These are phyloP conservation scores for Fusarium equiseti DNA, from an alignment of 2,329 filamentous ascomycete genomes.

Conservation along the genomic window DNA sequence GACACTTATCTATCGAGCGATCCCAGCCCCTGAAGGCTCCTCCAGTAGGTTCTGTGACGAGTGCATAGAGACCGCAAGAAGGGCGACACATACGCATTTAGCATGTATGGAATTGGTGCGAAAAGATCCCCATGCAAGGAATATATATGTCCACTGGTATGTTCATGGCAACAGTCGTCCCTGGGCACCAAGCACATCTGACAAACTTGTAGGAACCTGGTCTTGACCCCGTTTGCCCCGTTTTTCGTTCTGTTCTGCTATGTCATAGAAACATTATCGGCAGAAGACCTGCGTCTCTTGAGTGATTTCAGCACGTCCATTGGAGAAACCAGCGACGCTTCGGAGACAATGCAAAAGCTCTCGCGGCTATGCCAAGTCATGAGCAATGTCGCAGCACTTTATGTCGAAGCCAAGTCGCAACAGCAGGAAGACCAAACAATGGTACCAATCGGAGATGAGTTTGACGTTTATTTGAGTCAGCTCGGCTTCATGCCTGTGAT, in stretches of 20 bases:
- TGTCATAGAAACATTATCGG: conserved; percentile 65
- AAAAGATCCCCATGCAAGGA: conserved; percentile 56
- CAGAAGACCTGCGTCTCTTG: conserved; percentile 66
- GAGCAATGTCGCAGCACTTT: conserved; percentile 70
- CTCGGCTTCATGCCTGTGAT: conserved; percentile 68
- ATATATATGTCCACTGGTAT: conserved; percentile 66
- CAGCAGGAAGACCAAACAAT: conserved; percentile 61
- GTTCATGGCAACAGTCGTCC: conserved; percentile 26
- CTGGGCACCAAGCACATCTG: neutral
- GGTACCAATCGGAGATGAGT: conserved; percentile 67
- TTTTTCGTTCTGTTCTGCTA: conserved; percentile 71
- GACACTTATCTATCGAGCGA: conserved; percentile 65
- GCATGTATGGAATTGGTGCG: conserved; percentile 60
- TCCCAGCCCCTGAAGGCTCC: conserved; percentile 59
- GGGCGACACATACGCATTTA: conserved; percentile 60
- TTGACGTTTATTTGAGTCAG: conserved; percentile 74
- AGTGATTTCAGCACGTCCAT: conserved; percentile 69
- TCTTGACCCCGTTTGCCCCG: conserved; percentile 69
- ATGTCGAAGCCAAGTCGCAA: conserved; percentile 69
- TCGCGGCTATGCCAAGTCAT: conserved; percentile 73
- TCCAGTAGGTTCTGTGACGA: conserved; percentile 60
- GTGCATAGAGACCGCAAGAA: conserved; percentile 63
- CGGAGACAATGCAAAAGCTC: conserved; percentile 70
- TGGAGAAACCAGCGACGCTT: conserved; percentile 62
- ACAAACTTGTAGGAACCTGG: conserved; percentile 59